Evolutionary conservation across 768 basidiomycete species (phyloP).

Genomic region (Suillus discolor): DNA sequence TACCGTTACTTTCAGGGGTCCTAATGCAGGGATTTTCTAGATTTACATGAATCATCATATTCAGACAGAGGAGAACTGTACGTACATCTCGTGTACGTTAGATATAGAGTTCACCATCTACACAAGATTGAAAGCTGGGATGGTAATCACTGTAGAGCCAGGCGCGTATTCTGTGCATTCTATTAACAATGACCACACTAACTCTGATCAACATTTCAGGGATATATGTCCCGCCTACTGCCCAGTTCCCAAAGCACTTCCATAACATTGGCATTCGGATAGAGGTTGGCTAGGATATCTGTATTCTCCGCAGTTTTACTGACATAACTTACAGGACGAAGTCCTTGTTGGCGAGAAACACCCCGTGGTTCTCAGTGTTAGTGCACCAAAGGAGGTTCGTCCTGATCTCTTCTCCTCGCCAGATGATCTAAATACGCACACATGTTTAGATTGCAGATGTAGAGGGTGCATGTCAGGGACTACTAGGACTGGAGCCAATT

Average conservation of each 20-base stretch:
- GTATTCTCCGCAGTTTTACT: slow-evolving; percentile 9
- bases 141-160: slow-evolving; percentile 93
- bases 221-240: slow-evolving; percentile 83
- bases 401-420: neutral
- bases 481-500: slow-evolving; percentile 60
- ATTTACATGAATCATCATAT: slow-evolving; percentile 84
- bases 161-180: slow-evolving; percentile 41
- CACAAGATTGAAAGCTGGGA: slow-evolving; percentile 72
- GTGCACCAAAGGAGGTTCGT: slow-evolving; percentile 84
- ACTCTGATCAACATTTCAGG: slow-evolving; percentile 42
- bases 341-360: slow-evolving; percentile 67
- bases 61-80: slow-evolving; percentile 58
- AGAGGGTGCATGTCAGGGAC: slow-evolving; percentile 78
- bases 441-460: slow-evolving; percentile 62
- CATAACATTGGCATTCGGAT: slow-evolving; percentile 93
- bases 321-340: slow-evolving; percentile 53
- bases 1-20: slow-evolving; percentile 6
- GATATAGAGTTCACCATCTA: slow-evolving; percentile 4
- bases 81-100: slow-evolving; percentile 27
- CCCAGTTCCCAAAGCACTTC: slow-evolving; percentile 82
- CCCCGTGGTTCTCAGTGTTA: slow-evolving; percentile 62
- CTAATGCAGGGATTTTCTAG: slow-evolving; percentile 40
- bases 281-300: slow-evolving; percentile 52
- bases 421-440: slow-evolving; percentile 10
- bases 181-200: slow-evolving; percentile 4